Evolutionary conservation across 2,329 filamentous ascomycete genomes (phyloP).

Genomic region (Ophidiomyces ophidiicola): DNA sequence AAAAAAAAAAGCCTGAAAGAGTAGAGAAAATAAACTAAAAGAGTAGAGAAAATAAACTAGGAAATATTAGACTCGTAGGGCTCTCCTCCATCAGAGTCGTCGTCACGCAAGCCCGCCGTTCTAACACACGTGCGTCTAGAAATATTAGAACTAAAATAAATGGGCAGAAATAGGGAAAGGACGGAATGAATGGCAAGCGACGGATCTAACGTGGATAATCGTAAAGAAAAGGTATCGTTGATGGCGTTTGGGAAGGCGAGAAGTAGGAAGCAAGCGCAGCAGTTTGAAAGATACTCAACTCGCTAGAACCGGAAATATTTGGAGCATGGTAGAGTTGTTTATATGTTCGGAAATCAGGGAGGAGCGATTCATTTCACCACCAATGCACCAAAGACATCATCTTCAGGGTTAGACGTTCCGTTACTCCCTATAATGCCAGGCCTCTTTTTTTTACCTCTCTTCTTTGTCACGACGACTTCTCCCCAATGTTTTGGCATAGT

Average conservation of each 20-base stretch:
- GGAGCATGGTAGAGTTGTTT: neutral
- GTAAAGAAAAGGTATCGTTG: too few relatives aligned
- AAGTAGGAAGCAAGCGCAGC: too few relatives aligned
- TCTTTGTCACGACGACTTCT: constrained; percentile 33
- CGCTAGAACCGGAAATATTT: neutral
- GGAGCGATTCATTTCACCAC: constrained; percentile 20
- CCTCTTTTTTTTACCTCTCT: constrained; percentile 22
- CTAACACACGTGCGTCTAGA: too few relatives aligned
- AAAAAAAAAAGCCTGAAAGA: neutral
- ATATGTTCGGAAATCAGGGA: neutral
- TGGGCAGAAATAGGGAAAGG: too few relatives aligned
- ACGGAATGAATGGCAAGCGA: too few relatives aligned
- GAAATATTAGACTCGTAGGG: neutral
- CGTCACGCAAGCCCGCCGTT: too few relatives aligned
- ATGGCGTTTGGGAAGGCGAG: too few relatives aligned
- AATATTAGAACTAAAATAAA: too few relatives aligned
- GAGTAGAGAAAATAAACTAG: neutral
- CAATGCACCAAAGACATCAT: constrained; percentile 32
- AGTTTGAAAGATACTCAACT: too few relatives aligned
- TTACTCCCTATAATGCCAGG: constrained; percentile 4
- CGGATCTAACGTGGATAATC: too few relatives aligned
- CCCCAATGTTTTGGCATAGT: constrained; percentile 34
- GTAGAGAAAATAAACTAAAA: neutral
- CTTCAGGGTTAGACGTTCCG: constrained; percentile 13
- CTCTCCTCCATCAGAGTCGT: too few relatives aligned